Evolutionary conservation across 2,329 filamentous ascomycete genomes (phyloP).

Genomic region (Stagonosporopsis vannaccii): DNA sequence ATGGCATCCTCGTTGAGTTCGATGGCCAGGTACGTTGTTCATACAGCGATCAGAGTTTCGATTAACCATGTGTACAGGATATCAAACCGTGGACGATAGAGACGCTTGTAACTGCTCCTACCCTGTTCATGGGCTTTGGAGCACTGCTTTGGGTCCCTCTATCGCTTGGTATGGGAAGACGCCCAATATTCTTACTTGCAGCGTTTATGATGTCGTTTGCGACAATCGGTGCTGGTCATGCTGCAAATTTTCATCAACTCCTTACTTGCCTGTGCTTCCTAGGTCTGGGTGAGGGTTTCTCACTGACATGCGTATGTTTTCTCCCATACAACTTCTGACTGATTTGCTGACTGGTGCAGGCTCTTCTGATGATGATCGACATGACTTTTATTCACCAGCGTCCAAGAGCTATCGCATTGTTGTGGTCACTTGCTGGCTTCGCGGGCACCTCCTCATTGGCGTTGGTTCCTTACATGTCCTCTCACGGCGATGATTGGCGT

Average conservation of each 20-base stretch:
- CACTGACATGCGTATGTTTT: conserved; percentile 35
- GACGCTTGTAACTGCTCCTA: conserved; percentile 38
- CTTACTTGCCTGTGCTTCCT: conserved; percentile 42
- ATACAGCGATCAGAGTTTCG: background rate
- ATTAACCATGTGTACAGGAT: conserved; percentile 18
- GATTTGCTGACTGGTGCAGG: conserved; percentile 27
- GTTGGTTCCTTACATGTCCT: conserved; percentile 37
- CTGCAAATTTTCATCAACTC: conserved; percentile 36
- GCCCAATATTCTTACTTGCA: conserved; percentile 47
- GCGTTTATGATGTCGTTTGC: conserved; percentile 37
- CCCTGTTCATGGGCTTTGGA: conserved; percentile 47
- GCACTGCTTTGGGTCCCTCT: conserved; percentile 50
- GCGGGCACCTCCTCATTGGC: conserved; percentile 35
- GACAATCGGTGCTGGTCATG: conserved; percentile 35
- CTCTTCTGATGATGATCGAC: conserved; percentile 49
- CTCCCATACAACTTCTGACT: background rate
- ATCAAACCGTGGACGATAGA: conserved; percentile 35
- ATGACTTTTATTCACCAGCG: conserved; percentile 52
- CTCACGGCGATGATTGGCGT: conserved; percentile 42
- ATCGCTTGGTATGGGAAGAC: conserved; percentile 48
- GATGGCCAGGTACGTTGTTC: conserved; percentile 18
- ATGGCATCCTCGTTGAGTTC: conserved; percentile 24
- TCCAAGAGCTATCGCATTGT: conserved; percentile 43
- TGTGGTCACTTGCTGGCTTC: conserved; percentile 43
- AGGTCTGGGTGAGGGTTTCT: conserved; percentile 45